Evolutionary conservation across 2,329 filamentous ascomycete species (phyloP), one percentile per base, ranked within the genome.

Genomic region (Phialocephala subalpina): DNA sequence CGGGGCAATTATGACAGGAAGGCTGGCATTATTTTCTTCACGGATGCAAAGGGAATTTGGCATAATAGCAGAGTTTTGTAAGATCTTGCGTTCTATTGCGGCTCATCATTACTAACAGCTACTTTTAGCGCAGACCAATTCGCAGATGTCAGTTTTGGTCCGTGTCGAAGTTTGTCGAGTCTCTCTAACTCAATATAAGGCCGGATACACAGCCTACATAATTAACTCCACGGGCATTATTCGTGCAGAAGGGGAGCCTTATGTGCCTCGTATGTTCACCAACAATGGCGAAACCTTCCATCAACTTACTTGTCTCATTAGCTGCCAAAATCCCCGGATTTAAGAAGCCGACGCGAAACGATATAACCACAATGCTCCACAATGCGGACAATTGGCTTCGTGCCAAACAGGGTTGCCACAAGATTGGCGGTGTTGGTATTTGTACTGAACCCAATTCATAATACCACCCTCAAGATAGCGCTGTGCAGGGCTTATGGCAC

Each of bases 121-220:
- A 45, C n/a, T 4, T 6, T 18, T 8, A 61, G 92, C 71, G 91
- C 91, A 68, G 91, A 94, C 81, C 86, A 91, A 73, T 91, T 87
- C 77, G 91, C 91, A 65, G 85, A 86, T 71, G 89, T 90, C 62
- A 47, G 58, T 40, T 1, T 18, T 18, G 36, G 11, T 20, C 33
- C 16, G 36, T 7, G 11, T 4, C 8, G n/a, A 8, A 20, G 20
- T 3, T 20, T 14, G 29, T 45, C 27, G 4, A 1, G 16, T 29
- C 4, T 9, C 53, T 22, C 58, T 60, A 35, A 60, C 40, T 47
- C 8, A 20, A 35, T 4, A 14, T n/a, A 22, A 66, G 64, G 60
- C 60, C 75, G 91, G 90, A 72, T 93, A 92, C 80, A 82, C 89
- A 64, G 85, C 85, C 16, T 36, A 63, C 5, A 25, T 69, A 90